Conservation (phyloP, 805 yeast genomes). For the Blastobotrys peoriensis region DNA sequence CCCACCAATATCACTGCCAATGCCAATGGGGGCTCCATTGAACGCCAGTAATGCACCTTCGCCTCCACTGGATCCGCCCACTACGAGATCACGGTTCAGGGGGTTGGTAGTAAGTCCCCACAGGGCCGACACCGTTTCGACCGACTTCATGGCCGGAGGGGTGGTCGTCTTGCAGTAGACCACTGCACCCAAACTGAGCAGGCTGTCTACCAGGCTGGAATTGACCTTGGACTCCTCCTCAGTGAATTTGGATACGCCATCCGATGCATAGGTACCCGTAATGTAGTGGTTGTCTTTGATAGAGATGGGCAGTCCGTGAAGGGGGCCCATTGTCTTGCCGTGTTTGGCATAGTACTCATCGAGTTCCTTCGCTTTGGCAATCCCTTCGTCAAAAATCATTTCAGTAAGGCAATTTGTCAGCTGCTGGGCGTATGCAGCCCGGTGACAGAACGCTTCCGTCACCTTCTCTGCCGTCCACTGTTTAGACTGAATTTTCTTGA, state of each 20-base stretch:
- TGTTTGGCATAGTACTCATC: conserved; percentile 44
- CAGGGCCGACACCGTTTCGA: conserved; percentile 40
- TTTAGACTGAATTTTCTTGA: conserved; percentile 22
- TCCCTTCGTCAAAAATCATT: conserved; percentile 51
- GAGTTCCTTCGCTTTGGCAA: conserved; percentile 46
- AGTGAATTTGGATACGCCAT: conserved; percentile 34
- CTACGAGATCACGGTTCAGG: conserved; percentile 36
- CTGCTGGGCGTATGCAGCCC: conserved; percentile 56
- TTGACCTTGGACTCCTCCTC: background rate
- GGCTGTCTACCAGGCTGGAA: conserved; percentile 32
- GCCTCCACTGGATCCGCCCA: conserved; percentile 57
- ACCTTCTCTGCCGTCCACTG: conserved; percentile 41
- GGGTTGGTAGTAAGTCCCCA: conserved; percentile 46
- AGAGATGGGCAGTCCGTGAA: conserved; percentile 63
- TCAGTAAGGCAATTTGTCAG: conserved; percentile 36
- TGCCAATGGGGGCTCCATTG: conserved; percentile 46
- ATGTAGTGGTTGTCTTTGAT: conserved; percentile 48
- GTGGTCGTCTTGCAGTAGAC: conserved; percentile 48
- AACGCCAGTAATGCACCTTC: conserved; percentile 44
- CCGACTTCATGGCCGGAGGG: conserved; percentile 46
- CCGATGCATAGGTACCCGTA: conserved; percentile 42
- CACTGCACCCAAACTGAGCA: conserved; percentile 45
- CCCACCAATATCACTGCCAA: conserved; percentile 52
- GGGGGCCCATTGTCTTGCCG: conserved; percentile 51
- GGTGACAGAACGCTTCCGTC: conserved; percentile 47